Conservation (phyloP, 1,139 yeast genomes). For the Yamadazyma membranifaciens region DNA sequence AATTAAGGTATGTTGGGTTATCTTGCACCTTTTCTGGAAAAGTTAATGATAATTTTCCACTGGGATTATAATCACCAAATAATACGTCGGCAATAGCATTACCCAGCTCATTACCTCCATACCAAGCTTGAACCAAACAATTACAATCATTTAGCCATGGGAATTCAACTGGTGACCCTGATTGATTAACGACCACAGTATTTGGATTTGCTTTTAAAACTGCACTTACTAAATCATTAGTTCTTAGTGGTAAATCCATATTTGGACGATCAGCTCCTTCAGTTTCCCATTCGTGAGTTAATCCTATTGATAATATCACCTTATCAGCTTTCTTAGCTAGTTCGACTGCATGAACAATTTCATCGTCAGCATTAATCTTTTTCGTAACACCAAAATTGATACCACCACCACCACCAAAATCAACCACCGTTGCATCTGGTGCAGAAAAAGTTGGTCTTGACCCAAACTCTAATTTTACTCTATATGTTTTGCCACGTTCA, state of each 20-base stretch:
- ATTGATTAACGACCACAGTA: slow-evolving; percentile 54
- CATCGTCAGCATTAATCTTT: slow-evolving; percentile 20
- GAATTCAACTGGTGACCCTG: slow-evolving; percentile 64
- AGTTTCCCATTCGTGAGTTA: slow-evolving; percentile 34
- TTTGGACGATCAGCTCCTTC: slow-evolving; percentile 33
- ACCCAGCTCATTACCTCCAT: slow-evolving; percentile 32
- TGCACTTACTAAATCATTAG: slow-evolving; percentile 46
- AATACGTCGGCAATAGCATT: slow-evolving; percentile 25
- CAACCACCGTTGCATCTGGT: slow-evolving; percentile 15
- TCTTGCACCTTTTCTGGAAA: slow-evolving; percentile 46
- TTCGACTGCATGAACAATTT: slow-evolving; percentile 23
- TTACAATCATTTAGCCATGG: slow-evolving; percentile 52
- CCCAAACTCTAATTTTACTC: slow-evolving; percentile 50
- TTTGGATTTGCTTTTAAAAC: slow-evolving; percentile 50
- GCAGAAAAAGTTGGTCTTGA: slow-evolving; percentile 44
- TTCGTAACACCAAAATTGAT: slow-evolving; percentile 26
- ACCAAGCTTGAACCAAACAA: slow-evolving; percentile 51
- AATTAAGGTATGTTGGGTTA: slow-evolving; percentile 46
- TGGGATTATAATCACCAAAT: slow-evolving; percentile 25
- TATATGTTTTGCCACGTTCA: slow-evolving; percentile 41
- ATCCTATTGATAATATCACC: slow-evolving; percentile 42
- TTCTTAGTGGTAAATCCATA: slow-evolving; percentile 44
- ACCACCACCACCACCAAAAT: slow-evolving; percentile 29
- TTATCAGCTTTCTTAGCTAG: slow-evolving; percentile 32
- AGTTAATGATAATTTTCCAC: slow-evolving; percentile 31